phyloP scores from a whole-genome alignment of 805 yeast species.

The Saccharomycopsis schoenii region DNA sequence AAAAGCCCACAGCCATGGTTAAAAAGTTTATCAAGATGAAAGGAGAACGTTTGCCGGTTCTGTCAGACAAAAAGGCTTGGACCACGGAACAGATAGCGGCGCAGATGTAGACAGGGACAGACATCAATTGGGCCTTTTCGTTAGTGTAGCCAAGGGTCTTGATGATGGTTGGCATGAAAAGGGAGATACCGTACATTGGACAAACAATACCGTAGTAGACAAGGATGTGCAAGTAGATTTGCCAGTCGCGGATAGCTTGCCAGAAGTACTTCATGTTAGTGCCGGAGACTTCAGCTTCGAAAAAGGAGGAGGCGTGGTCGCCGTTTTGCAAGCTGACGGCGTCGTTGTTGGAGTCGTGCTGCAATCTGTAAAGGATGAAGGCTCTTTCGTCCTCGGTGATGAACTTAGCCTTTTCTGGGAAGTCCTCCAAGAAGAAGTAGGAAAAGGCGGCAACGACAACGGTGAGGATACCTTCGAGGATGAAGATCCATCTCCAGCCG shows the following conservation, averaged over 20 bases:
- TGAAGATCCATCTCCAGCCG: constrained; percentile 37
- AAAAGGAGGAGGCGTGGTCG: constrained; percentile 12
- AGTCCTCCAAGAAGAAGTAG: constrained; percentile 29
- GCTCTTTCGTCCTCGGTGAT: constrained; percentile 30
- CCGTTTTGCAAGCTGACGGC: constrained; percentile 3
- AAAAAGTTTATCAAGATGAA: constrained; percentile 23
- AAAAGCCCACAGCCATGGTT: constrained; percentile 28
- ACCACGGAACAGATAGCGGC: constrained; percentile 27
- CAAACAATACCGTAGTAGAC: constrained; percentile 26
- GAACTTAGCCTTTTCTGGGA: constrained; percentile 38
- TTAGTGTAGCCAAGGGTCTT: constrained; percentile 34
- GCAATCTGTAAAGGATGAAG: constrained; percentile 15
- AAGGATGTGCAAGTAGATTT: constrained; percentile 24
- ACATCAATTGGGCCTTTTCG: constrained; percentile 33
- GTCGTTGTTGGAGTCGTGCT: constrained; percentile 15
- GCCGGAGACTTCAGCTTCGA: constrained; percentile 15
- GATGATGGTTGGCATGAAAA: constrained; percentile 37
- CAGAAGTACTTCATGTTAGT: constrained; percentile 8
- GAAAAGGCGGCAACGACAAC: constrained; percentile 31
- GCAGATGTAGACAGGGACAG: constrained; percentile 34
- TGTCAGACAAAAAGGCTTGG: constrained; percentile 25
- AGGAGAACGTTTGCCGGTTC: constrained; percentile 26
- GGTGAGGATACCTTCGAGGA: constrained; percentile 34
- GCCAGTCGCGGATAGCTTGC: constrained; percentile 25
- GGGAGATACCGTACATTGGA: constrained; percentile 31